These are phyloP conservation scores for Ophiostoma novo-ulmi DNA, from an alignment of 2,329 filamentous ascomycete genomes.

Conservation along the genomic window DNA sequence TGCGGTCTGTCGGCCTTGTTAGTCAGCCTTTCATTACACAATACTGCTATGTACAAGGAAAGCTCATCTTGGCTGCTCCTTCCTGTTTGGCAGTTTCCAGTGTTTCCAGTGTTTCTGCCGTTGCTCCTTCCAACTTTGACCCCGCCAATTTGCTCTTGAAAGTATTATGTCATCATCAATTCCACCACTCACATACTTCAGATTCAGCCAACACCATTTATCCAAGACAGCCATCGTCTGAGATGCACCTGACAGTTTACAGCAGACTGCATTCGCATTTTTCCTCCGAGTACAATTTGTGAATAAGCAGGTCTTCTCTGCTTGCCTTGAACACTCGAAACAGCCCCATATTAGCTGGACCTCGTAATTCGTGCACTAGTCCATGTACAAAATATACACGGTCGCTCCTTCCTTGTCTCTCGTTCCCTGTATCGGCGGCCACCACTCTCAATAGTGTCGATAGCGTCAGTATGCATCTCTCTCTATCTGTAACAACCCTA, in stretches of 20 bases:
- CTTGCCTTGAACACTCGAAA: constrained; percentile 5
- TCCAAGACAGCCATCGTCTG: constrained; percentile 1
- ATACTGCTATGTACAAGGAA: not conserved
- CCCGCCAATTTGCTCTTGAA: not conserved
- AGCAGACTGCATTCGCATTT: too few relatives aligned
- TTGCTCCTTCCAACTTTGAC: not conserved
- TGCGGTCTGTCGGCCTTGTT: constrained; percentile 11
- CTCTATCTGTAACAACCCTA: not conserved
- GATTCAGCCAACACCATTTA: not conserved
- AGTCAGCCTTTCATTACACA: constrained; percentile 2
- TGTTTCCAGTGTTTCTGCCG: not conserved
- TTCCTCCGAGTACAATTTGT: not conserved
- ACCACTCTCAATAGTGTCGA: not conserved
- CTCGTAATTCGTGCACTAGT: constrained; percentile 10
- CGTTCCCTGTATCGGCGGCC: not conserved
- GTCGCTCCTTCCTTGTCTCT: constrained; percentile 4
- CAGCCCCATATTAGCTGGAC: not conserved
- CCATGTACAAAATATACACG: not conserved
- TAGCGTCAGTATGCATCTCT: not conserved
- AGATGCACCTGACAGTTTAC: not conserved
- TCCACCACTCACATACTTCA: not conserved
- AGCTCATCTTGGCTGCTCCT: not conserved
- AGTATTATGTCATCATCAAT: not conserved
- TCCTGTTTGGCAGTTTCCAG: not conserved
- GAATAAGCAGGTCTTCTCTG: not conserved